Conservation (phyloP, 2,329 filamentous ascomycete species). For the Fusarium coffeatum region DNA sequence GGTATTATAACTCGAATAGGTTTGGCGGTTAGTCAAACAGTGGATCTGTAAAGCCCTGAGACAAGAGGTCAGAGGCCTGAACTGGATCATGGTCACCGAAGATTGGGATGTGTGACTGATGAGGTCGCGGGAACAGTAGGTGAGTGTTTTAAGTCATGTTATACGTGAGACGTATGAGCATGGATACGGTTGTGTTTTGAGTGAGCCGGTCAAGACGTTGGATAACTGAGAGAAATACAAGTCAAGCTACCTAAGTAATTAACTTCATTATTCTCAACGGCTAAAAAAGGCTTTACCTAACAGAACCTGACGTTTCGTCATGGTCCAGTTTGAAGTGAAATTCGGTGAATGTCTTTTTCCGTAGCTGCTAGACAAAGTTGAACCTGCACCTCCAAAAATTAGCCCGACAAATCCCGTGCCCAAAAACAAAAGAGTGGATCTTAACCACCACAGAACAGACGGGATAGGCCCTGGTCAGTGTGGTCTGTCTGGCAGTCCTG, state of each 20-base stretch:
- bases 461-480: conserved; percentile 20
- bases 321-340: background rate
- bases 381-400: background rate
- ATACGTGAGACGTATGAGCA: background rate
- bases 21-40: conserved; percentile 38
- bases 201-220: background rate
- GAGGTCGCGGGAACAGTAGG: conserved; percentile 30
- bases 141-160: conserved; percentile 10
- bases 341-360: conserved; percentile 44
- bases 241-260: background rate
- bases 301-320: background rate
- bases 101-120: conserved; percentile 16
- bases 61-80: conserved; percentile 3
- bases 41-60: conserved; percentile 27
- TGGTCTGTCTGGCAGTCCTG: conserved; percentile 36
- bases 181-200: background rate
- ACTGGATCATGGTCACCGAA: conserved; percentile 37
- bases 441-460: conserved; percentile 15
- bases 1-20: conserved; percentile 23
- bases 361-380: background rate
- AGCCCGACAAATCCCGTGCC: conserved; percentile 48
- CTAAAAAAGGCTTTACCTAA: conserved; percentile 25
- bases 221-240: background rate
- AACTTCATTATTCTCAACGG: background rate
- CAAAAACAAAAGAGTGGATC: conserved; percentile 35